Evolutionary conservation across 768 basidiomycete species (phyloP), one percentile per base, ranked within the genome.

Genomic region (Trametes coccinea): DNA sequence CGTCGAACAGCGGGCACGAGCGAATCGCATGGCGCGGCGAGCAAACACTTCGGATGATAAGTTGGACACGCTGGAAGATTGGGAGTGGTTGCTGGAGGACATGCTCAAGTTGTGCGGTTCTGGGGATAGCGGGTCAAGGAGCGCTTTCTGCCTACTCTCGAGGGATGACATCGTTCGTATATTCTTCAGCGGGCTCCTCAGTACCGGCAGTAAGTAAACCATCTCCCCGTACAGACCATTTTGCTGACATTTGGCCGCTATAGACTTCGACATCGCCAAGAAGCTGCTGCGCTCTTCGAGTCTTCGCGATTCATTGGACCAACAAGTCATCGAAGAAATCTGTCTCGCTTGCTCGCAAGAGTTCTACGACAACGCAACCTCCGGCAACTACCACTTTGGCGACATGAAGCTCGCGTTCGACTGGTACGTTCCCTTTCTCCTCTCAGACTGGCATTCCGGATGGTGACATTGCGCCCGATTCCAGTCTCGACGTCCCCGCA

Each of bases 331-430:
- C 4, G 95, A 98, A 73, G 84, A 88, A 34, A 84, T 96, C 11
- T 94, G 93, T 66, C 76, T 99, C 17, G 72, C 84, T 1, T 86
- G 86, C 45, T 93, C 92, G 3, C 83, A 85, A 49, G 97, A 98
- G 76, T 86, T 97, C 63, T 99, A 98, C 73, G 94, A 98, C 71
- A 98, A 98, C 68, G 91, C 97, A 2, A 87, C 82, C 64, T 90
- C 87, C 0, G 97, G 94, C 5, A 99, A 98, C 69, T 89, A 94
- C 71, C 92, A 93, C 66, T 81, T 84, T 40, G 95, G 96, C 4
- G 93, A 96, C 53, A 98, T 99, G 95, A 96, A 94, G 72, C 79
- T 93, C 51, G 97, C 97, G 1, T 95, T 95, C 73, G 93, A 96
- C 59, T 98, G 97, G 96, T 97, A 73, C 62, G 69, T 64, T 10